Evolutionary conservation across 805 yeast species (phyloP).

Genomic region (Maudiozyma pseudohumilis): DNA sequence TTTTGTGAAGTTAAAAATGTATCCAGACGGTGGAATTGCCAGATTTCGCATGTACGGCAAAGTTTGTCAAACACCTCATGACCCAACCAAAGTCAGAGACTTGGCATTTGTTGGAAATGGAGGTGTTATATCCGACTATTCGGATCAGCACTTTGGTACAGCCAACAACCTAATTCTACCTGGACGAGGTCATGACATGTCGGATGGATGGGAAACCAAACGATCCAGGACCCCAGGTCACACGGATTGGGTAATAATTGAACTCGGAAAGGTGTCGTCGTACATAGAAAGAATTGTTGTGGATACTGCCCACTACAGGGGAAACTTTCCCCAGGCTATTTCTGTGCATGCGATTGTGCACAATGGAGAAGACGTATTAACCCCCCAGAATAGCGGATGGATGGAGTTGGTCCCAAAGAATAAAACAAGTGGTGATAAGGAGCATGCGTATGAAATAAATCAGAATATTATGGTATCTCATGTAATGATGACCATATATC

Average conservation of each 20-base stretch:
- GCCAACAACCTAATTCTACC: slow-evolving; percentile 85
- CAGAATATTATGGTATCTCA: slow-evolving; percentile 44
- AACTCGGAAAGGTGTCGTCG: slow-evolving; percentile 57
- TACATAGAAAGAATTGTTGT: slow-evolving; percentile 49
- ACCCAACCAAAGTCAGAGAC: slow-evolving; percentile 35
- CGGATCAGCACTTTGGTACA: slow-evolving; percentile 92
- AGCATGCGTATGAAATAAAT: slow-evolving; percentile 44
- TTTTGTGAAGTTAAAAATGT: slow-evolving; percentile 79
- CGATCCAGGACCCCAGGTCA: slow-evolving; percentile 80
- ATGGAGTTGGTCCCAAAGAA: slow-evolving; percentile 49
- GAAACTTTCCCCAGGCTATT: slow-evolving; percentile 83
- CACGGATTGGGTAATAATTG: slow-evolving; percentile 83
- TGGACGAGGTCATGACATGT: slow-evolving; percentile 93
- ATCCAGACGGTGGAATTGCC: slow-evolving; percentile 97
- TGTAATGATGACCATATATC: slow-evolving; percentile 72
- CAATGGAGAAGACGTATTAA: slow-evolving; percentile 29
- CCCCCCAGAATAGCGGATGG: slow-evolving; percentile 40
- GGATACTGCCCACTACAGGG: slow-evolving; percentile 91
- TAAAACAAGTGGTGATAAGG: slow-evolving; percentile 76
- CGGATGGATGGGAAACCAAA: slow-evolving; percentile 97
- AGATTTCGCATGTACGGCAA: slow-evolving; percentile 83
- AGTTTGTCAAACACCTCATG: slow-evolving; percentile 44
- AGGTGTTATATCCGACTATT: slow-evolving; percentile 72
- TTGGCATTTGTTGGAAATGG: slow-evolving; percentile 78
- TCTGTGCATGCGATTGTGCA: slow-evolving; percentile 46